Evolutionary conservation across 805 yeast genomes (phyloP), one percentile per base, ranked within the genome.

Genomic region (Nakazawaea anatomiae): DNA sequence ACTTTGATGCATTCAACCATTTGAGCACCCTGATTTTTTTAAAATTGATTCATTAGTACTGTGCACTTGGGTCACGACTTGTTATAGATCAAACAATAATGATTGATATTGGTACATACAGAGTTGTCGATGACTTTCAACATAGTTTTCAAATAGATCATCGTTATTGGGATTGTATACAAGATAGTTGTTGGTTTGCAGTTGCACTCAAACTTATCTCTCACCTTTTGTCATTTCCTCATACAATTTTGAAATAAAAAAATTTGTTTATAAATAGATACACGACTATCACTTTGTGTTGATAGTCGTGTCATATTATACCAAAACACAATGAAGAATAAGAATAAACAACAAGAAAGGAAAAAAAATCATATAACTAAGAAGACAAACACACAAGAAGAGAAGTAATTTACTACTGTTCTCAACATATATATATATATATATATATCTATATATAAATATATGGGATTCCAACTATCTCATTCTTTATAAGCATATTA

Each of bases 1-100:
- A 94, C 97, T 69, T 92, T 92, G 74, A 94, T 90, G 68, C 98
- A 94, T 69, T 94, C 98, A 12, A 87, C 98, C 54, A 90, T 70
- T 66, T 87, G 88, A 3, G 97, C 99, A 31, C 98, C 96, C 70
- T 65, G 27, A 18, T 18, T 18, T 18, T 18, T 18, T 18, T 18
- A 18, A 18, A 18, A 18, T 18, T 25, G n/a, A n/a, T n/a, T 12
- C 29, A 11, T 42, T 39, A 43, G 28, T 46, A 30, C n/a, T 45
- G 12, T 14, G n/a, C 25, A 36, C 9, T 9, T 18, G 25, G 25
- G 25, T 3, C 25, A 18, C 25, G 25, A 18, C 25, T 18, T 18
- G 25, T 18, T 3, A 18, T 18, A 18, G 25, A 18, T 18, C 25
- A 18, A 18, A 18, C 25, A 18, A 18, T 18, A 18, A 18, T 18